A percentile compares a stretch with the other conserved stretches of the same genome.
Conservation (phyloP, 225 moss, liverwort and hornwort species). For the Antitrichia curtipendula region DNA sequence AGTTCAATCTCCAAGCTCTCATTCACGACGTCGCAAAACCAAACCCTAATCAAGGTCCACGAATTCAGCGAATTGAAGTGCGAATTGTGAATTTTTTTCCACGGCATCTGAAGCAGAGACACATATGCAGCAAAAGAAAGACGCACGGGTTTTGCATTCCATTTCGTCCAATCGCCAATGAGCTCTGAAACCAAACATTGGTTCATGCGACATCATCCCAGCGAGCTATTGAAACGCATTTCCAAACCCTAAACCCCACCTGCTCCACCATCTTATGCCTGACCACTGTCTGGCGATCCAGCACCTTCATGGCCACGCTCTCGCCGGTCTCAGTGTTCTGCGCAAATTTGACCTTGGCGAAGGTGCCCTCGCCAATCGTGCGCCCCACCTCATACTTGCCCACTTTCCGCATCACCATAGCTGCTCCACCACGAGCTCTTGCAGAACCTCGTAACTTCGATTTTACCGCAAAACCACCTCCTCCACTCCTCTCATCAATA, state of each 20-base stretch:
- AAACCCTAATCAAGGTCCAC: neutral
- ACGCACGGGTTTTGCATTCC: too few species aligned
- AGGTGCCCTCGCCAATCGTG: constrained; percentile 94
- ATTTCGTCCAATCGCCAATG: neutral
- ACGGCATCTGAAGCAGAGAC: neutral
- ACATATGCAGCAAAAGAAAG: neutral
- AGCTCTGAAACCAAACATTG: neutral
- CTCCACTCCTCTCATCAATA: neutral
- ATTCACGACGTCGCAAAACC: neutral
- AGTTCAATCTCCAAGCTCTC: neutral
- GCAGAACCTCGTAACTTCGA: neutral
- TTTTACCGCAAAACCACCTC: neutral
- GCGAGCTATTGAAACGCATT: neutral
- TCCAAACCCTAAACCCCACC: constrained; percentile 18
- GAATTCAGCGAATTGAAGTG: neutral
- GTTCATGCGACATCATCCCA: neutral
- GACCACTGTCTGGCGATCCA: constrained; percentile 80
- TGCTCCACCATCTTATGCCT: constrained; percentile 99
- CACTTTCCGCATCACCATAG: constrained; percentile 92
- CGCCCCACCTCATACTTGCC: constrained; percentile 98
- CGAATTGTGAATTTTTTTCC: neutral
- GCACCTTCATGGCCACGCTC: constrained; percentile 95
- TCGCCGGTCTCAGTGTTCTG: constrained; percentile 92
- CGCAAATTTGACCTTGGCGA: constrained; percentile 95
- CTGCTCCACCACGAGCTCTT: neutral